phyloP scores from a whole-genome alignment of 139 green algal species.

The Pedinophyceae sp. region DNA sequence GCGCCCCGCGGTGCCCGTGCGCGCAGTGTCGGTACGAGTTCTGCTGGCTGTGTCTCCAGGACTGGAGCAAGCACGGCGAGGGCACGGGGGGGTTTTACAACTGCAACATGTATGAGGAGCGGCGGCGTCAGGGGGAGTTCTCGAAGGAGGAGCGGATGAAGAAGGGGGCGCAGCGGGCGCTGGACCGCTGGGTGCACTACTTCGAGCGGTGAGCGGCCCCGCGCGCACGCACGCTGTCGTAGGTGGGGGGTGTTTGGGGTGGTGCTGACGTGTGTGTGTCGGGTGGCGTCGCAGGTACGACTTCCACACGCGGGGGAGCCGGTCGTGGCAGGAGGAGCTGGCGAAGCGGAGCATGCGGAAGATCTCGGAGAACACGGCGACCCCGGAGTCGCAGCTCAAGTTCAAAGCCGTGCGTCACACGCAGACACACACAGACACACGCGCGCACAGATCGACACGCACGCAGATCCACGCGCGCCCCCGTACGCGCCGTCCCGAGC shows the following conservation, averaged over 20 bases:
- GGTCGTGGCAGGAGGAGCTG: conserved; percentile 5
- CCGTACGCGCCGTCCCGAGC: too few species aligned
- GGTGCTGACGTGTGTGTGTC: not conserved
- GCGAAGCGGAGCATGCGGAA: conserved; percentile 17
- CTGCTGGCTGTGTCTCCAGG: conserved; percentile 56
- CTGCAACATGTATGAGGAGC: conserved; percentile 85
- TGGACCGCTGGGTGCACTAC: conserved; percentile 84
- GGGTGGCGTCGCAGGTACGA: not conserved
- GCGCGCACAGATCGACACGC: too few species aligned
- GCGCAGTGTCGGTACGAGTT: conserved; percentile 45
- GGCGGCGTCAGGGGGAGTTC: conserved; percentile 59
- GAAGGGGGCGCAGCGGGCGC: conserved; percentile 62
- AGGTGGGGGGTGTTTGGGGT: conserved; percentile 2
- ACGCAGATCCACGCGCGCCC: too few species aligned
- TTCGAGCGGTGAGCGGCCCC: conserved; percentile 57
- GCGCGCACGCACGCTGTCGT: not conserved
- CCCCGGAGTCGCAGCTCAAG: conserved; percentile 70
- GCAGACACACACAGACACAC: too few species aligned
- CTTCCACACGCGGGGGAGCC: conserved; percentile 8
- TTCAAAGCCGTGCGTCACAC: too few species aligned
- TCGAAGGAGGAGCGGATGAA: conserved; percentile 63
- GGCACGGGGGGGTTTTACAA: conserved; percentile 89
- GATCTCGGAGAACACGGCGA: conserved; percentile 55
- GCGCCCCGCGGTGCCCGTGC: too few species aligned
- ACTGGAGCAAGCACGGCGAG: conserved; percentile 88